Percentiles rank a stretch among this genome's conserved stretches.
phyloP scores from a whole-genome alignment of 2,329 filamentous ascomycete genomes.

The Emergomyces orientalis region DNA sequence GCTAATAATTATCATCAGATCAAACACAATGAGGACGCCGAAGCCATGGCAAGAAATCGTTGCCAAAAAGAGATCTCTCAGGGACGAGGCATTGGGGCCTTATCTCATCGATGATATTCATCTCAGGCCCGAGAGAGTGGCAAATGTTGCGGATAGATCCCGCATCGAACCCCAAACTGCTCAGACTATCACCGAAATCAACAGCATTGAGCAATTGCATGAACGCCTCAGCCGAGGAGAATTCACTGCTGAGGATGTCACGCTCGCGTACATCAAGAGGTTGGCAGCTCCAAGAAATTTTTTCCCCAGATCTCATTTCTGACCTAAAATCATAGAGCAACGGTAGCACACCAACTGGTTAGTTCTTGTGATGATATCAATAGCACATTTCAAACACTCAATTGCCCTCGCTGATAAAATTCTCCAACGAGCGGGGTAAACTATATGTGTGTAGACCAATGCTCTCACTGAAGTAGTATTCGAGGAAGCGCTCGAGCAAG shows the following conservation, averaged over 20 bases:
- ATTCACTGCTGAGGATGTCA: constrained; percentile 19
- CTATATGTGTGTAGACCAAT: constrained; percentile 12
- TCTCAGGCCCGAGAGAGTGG: constrained; percentile 4
- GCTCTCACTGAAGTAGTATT: constrained; percentile 23
- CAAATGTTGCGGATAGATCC: constrained; percentile 7
- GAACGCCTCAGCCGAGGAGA: constrained; percentile 7
- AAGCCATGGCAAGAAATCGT: constrained; percentile 10
- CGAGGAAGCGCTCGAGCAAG: constrained; percentile 19
- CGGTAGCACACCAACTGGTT: constrained; percentile 22
- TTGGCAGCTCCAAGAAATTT: constrained; percentile 6
- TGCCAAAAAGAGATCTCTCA: constrained; percentile 5
- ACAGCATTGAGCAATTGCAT: constrained; percentile 8
- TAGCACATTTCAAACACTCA: neutral
- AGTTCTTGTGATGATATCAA: neutral
- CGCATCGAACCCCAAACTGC: constrained; percentile 6
- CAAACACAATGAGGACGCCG: neutral
- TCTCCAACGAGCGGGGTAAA: neutral
- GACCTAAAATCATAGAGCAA: constrained; percentile 14
- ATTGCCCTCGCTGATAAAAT: constrained; percentile 1
- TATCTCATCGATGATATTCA: constrained; percentile 9
- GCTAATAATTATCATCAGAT: too few species aligned
- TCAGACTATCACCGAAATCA: constrained; percentile 11
- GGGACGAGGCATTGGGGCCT: constrained; percentile 8
- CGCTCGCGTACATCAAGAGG: constrained; percentile 21
- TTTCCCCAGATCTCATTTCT: neutral